Base-by-base conservation (phyloP, 768 basidiomycete species). In the Mycena albidolilacea region DNA sequence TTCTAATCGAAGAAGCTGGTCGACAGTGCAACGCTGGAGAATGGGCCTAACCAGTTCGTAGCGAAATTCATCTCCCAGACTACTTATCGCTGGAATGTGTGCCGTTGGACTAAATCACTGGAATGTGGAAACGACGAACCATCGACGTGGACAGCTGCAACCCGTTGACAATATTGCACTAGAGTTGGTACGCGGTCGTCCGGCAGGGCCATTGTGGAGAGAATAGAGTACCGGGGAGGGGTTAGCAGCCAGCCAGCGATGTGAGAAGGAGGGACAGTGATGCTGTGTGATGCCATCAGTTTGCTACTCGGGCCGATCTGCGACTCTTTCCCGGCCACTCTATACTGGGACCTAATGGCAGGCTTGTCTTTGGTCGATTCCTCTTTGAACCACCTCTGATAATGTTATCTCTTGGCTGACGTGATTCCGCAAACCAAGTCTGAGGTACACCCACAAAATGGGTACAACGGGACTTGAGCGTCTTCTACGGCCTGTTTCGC, bases 1-100 rank as follows among this genome's bases (percentile, higher is more conserved):
- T 82, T 96, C 95, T 72, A 96, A 80, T 73, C 89, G 85, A 69
- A 88, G 82, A 35, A 96, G 87, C 72, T 92, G 91, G 71, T 94
- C 92, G 74, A 90, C 87, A 68, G 87, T 87, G 82, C 94, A 95
- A 76, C 88, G 88, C 78, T 92, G 90, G 71, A 96, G 85, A 55
- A 96, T 90, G 55, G 94, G 95, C 78, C 87, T 89, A 73, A 93
- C 87, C 63, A 95, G 85, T 55, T 87, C 84, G 80, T 89, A 93
- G 69, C 88, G 89, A 76, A 94, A 72, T 62, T 87, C 87, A 73
- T 89, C 86, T 15, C 93, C 93, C 35, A 96, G 83, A 77, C 89
- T 89, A 63, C 83, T 82, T 74, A 95, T 91, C 63, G 86, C 94
- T 95, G 76, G 71, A 68, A 67, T 63, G 48, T 63, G 46, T 55